Conservation (phyloP, 768 basidiomycete species). For the Sarcodon aspratus region DNA sequence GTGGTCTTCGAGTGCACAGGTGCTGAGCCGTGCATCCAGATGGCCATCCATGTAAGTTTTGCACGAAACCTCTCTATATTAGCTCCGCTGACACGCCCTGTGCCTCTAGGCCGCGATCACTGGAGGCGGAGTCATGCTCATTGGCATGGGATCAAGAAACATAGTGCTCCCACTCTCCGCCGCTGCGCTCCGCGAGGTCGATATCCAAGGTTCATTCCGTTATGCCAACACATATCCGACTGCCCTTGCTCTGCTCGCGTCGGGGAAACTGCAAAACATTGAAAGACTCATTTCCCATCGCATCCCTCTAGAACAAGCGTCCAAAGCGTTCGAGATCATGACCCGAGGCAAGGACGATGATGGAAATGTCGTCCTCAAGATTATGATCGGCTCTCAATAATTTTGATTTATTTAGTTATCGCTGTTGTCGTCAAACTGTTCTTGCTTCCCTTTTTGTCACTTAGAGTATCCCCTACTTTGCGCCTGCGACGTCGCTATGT, state of each 20-base stretch:
- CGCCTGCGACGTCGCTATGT: no score
- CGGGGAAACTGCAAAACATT: slow-evolving; percentile 52
- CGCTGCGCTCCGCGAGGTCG: slow-evolving; percentile 82
- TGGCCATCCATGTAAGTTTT: slow-evolving; percentile 73
- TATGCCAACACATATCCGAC: slow-evolving; percentile 85
- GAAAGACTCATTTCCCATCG: slow-evolving; percentile 76
- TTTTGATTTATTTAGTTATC: background rate
- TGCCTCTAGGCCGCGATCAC: slow-evolving; percentile 56
- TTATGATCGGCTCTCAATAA: slow-evolving; percentile 50
- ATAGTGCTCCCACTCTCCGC: slow-evolving; percentile 73
- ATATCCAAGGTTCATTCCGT: slow-evolving; percentile 86
- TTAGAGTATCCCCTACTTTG: no score
- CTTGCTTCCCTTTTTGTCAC: no score
- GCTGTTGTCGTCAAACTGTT: no score
- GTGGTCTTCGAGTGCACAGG: slow-evolving; percentile 94
- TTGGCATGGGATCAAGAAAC: slow-evolving; percentile 91
- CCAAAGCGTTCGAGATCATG: slow-evolving; percentile 75
- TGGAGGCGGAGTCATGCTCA: slow-evolving; percentile 85
- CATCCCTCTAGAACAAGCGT: slow-evolving; percentile 50
- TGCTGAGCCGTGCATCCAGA: slow-evolving; percentile 84
- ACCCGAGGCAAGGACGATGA: slow-evolving; percentile 65
- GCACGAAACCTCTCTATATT: background rate
- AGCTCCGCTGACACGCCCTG: slow-evolving; percentile 5
- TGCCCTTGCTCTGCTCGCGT: slow-evolving; percentile 60
- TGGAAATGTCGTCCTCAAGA: slow-evolving; percentile 81